Evolutionary conservation across 306 rosid genomes (phyloP), one percentile per base, ranked within the genome.

Genomic region (Pterocarpus macrocarpus): DNA sequence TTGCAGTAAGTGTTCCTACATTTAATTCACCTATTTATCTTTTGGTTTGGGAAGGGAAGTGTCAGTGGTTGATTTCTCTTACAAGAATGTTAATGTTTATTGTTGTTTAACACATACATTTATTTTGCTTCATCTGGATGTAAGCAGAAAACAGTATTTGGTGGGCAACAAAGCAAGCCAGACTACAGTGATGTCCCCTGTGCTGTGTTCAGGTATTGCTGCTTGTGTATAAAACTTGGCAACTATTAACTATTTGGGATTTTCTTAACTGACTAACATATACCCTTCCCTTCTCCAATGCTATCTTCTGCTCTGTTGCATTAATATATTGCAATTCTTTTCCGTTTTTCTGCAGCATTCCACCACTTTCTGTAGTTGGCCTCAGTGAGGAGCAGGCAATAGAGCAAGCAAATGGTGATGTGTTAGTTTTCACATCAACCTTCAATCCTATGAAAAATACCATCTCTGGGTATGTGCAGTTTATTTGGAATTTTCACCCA

Each of bases 381-480:
- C 95, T 89, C 57, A 95, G 93, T 78, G 99, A 95, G 91, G 99
- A 95, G 81, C 80, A 90, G 80, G 99, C 99, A 86, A 67, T 93
- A 50, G 96, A 90, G 86, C 83, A 90, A 81, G 85, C 87, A 75
- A 86, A 86, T 3, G 96, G 98, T 58, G 98, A 95, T 87, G 17
- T 91, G 78, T 85, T 86, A 79, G 87, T 95, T 56, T 95, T 87
- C 88, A 90, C 98, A 7, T 95, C 99, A 44, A 80, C 90, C 61
- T 95, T 95, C 88, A 95, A 93, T 79, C 99, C 98, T 30, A 89
- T 95, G 99, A 95, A 90, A 94, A 95, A 95, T 75, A 91, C 96
- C 11, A 89, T 95, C 82, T 95, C 98, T 55, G 99, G 99, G 99
- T 95, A 91, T 43, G 87, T 79, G 73, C 10, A 49, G 13, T 76